A percentile compares a stretch with the other conserved stretches of the same genome.
These are phyloP conservation scores for Chondrus crispus DNA, from an alignment of 23 red algal genomes.

Conservation along the genomic window DNA sequence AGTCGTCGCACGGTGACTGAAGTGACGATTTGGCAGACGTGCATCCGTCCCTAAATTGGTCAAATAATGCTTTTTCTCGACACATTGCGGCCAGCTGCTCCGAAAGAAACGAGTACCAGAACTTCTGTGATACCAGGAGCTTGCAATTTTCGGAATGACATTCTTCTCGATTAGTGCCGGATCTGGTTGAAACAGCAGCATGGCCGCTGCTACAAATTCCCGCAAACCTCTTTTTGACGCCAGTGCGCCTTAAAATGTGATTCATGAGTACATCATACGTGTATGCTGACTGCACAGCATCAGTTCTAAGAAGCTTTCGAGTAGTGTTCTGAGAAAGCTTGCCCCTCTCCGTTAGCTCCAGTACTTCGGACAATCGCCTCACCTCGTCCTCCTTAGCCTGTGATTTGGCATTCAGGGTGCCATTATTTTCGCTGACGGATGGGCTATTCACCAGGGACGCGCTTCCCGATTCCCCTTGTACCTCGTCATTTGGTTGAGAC, in stretches of 20 bases:
- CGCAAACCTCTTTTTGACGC: background rate
- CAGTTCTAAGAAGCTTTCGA: background rate
- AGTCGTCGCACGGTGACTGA: too few species aligned
- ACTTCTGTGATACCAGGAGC: background rate
- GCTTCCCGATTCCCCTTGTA: too few species aligned
- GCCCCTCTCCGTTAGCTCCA: background rate
- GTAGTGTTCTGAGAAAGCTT: background rate
- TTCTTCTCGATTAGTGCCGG: background rate
- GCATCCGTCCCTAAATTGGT: background rate
- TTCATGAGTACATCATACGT: background rate
- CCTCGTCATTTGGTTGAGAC: too few species aligned
- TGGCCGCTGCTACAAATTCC: background rate
- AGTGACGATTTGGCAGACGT: too few species aligned
- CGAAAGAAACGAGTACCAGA: background rate
- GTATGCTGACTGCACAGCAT: background rate
- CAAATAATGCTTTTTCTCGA: background rate
- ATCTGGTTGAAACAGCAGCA: background rate
- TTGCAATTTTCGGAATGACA: background rate
- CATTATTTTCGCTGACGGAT: too few species aligned
- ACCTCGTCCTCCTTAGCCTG: background rate
- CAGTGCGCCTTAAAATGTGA: background rate
- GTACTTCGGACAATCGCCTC: background rate
- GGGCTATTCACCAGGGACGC: too few species aligned
- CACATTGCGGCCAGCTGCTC: background rate
- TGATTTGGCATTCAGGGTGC: too few species aligned